Evolutionary conservation across 23 red algal genomes (phyloP), one percentile per base, ranked within the genome.

Genomic region (Gracilaria gracilis): DNA sequence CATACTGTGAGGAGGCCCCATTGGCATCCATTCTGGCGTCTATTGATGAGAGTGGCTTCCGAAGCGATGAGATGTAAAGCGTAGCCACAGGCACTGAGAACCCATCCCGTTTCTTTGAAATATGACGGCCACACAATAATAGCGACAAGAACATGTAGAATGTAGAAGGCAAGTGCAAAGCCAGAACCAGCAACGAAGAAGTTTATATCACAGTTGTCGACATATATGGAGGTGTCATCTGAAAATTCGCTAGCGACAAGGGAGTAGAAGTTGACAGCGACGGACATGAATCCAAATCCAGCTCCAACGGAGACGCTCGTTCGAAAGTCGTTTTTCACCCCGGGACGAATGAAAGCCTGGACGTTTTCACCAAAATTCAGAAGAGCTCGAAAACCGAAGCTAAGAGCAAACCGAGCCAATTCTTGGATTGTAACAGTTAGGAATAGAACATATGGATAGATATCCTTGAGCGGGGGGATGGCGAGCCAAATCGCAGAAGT

Each of bases 171-270:
- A 23, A 79, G 67, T 9, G 93, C 57, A 59, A 88, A 88, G 25
- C 54, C 36, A 24, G 44, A 28, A 15, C 75, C 78, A 21, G 85
- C 93, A 24, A 95, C 93, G 59, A 89, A 89, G 54, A 95, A 95
- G 64, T 95, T 95, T 28, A 90, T 69, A 20, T 85, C 85, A 25
- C 93, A 95, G 33, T 39, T 32, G n/a, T 95, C 87, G 54, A 57
- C 75, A 76, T 95, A 95, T 44, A 95, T 90, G 16, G 85, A 77
- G 65, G 93, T 91, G 54, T 95, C 93, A 33, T 95, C 86, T 38
- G 59, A 75, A 54, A 82, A 95, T 33, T 90, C 47, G 73, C 88
- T 76, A 0, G 78, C 64, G 23, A 95, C 17, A 31, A 84, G 37
- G 48, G 93, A 83, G 71, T 83, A 87, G 46, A 90, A 88, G 37